Evolutionary conservation across 2,329 filamentous ascomycete genomes (phyloP).

Genomic region (Penicillium sp.): DNA sequence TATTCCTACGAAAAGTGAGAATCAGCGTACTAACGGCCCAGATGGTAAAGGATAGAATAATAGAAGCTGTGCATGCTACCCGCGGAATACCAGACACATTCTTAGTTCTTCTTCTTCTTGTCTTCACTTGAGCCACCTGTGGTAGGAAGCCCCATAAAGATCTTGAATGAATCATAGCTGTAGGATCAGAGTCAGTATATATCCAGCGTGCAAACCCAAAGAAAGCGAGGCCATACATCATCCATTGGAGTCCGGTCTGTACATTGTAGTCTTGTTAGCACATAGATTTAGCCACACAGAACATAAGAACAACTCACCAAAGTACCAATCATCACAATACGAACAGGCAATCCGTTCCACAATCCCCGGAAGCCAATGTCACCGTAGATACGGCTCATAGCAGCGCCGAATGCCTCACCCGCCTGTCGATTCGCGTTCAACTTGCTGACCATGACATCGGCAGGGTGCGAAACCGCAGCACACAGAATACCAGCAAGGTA

Average conservation of each 20-base stretch:
- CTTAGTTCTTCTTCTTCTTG: slow-evolving; percentile 38
- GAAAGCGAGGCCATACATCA: slow-evolving; percentile 60
- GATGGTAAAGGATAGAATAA: neutral
- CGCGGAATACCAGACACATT: neutral
- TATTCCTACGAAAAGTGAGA: neutral
- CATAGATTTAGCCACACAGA: neutral
- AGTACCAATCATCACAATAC: slow-evolving; percentile 82
- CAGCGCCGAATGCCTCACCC: slow-evolving; percentile 68
- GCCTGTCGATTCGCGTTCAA: slow-evolving; percentile 68
- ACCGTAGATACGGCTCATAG: slow-evolving; percentile 70
- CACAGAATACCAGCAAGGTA: slow-evolving; percentile 84
- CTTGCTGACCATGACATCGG: slow-evolving; percentile 88
- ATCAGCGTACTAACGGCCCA: neutral
- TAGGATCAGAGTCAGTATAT: slow-evolving; percentile 19
- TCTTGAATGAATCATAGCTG: slow-evolving; percentile 68
- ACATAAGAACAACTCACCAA: slow-evolving; percentile 35
- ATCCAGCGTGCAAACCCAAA: neutral
- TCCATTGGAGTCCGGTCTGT: slow-evolving; percentile 75
- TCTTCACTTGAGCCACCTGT: slow-evolving; percentile 57
- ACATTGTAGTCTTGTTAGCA: slow-evolving; percentile 14
- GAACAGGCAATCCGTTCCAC: slow-evolving; percentile 80
- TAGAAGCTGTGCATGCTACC: neutral
- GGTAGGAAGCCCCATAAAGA: slow-evolving; percentile 77
- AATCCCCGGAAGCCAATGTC: slow-evolving; percentile 81
- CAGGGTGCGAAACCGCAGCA: slow-evolving; percentile 69